A percentile compares a stretch with the other conserved stretches of the same genome.
These are phyloP conservation scores for Apiospora arundinis DNA, from an alignment of 2,329 filamentous ascomycete genomes.

Conservation along the genomic window DNA sequence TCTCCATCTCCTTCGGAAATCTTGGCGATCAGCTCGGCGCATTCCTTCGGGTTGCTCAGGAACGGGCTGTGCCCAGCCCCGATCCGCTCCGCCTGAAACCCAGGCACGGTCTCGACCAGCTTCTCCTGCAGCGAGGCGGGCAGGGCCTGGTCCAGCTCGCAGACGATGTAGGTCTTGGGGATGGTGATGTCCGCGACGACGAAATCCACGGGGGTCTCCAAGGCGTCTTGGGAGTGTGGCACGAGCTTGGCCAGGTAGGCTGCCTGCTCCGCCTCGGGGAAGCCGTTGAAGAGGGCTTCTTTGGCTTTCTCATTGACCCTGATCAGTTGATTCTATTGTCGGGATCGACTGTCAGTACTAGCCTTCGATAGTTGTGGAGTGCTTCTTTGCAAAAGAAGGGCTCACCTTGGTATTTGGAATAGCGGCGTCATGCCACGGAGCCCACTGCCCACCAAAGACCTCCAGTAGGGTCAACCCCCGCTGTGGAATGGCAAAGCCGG, in stretches of 20 bases:
- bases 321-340: background rate
- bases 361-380: background rate
- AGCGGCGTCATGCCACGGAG: background rate
- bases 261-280: background rate
- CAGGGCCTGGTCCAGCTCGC: slow-evolving; percentile 4
- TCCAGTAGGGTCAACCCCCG: background rate
- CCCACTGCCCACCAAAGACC: background rate
- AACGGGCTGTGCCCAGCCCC: slow-evolving; percentile 21
- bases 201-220: background rate
- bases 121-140: slow-evolving; percentile 20
- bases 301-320: background rate
- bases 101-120: slow-evolving; percentile 8
- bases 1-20: background rate
- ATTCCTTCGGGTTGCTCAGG: background rate
- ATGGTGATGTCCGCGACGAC: background rate
- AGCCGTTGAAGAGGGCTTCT: background rate
- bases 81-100: slow-evolving; percentile 13
- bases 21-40: slow-evolving; percentile 5
- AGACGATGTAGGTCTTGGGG: background rate
- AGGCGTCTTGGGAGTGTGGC: background rate
- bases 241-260: background rate
- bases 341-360: background rate
- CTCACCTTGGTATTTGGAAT: background rate
- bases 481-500: slow-evolving; percentile 23
- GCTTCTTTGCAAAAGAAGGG: background rate